These are phyloP conservation scores for Pichia sp. DNA, from an alignment of 1,139 yeast species.

Conservation along the genomic window DNA sequence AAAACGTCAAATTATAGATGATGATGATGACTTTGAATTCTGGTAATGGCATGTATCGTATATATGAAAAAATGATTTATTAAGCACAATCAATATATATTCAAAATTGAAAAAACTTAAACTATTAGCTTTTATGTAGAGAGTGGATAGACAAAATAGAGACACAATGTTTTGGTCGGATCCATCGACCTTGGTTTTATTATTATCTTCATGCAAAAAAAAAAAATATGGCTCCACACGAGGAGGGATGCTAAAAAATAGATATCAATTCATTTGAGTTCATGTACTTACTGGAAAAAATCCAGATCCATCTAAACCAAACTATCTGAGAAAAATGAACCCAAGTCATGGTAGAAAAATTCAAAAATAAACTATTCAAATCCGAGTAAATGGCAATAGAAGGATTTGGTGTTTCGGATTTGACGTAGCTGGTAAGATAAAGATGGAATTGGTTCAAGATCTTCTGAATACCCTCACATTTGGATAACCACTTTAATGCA, in stretches of 20 bases:
- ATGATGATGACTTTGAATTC: slow-evolving; percentile 28
- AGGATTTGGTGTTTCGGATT: background rate
- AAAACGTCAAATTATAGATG: slow-evolving; percentile 21
- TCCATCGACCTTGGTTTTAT: background rate
- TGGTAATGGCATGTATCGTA: slow-evolving; percentile 19
- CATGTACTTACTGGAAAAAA: slow-evolving; percentile 69
- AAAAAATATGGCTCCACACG: background rate
- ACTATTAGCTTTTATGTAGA: background rate
- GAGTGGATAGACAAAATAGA: background rate
- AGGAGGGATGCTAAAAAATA: slow-evolving; percentile 11
- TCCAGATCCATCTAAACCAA: slow-evolving; percentile 94
- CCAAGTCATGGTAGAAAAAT: slow-evolving; percentile 71
- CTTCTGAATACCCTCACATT: background rate
- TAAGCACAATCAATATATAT: background rate
- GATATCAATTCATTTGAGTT: slow-evolving; percentile 61
- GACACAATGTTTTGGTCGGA: background rate
- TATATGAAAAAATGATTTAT: background rate
- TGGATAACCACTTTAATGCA: slow-evolving; percentile 3
- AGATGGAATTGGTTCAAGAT: background rate
- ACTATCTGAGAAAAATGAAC: slow-evolving; percentile 91
- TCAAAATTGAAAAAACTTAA: background rate
- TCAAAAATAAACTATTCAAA: slow-evolving; percentile 54
- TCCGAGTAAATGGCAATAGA: slow-evolving; percentile 45
- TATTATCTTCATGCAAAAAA: slow-evolving; percentile 1
- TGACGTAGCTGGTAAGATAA: background rate